Conservation (phyloP, 441 rosid species). For the Gossypium davidsonii region DNA sequence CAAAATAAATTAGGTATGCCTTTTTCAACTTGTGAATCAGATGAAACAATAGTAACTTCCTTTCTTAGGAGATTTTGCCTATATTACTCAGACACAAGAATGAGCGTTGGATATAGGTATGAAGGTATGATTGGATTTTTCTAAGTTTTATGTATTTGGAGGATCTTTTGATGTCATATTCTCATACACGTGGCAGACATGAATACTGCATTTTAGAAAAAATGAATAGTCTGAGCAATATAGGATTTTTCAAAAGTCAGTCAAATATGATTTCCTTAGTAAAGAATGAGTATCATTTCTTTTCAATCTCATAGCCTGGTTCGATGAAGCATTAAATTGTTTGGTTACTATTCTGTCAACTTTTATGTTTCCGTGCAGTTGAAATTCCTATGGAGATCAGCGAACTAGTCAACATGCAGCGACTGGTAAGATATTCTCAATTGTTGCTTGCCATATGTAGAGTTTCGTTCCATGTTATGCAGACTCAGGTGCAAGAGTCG, state of each 20-base stretch:
- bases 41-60: neutral
- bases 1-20: slow-evolving; percentile 70
- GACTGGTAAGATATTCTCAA: slow-evolving; percentile 49
- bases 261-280: neutral
- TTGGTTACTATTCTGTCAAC: slow-evolving; percentile 7
- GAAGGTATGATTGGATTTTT: neutral
- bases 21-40: neutral
- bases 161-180: neutral
- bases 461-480: neutral
- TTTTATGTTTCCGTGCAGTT: slow-evolving; percentile 41
- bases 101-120: neutral
- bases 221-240: neutral
- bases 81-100: neutral
- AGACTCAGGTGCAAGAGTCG: neutral
- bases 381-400: slow-evolving; percentile 74
- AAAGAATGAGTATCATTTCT: neutral
- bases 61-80: neutral
- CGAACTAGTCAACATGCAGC: slow-evolving; percentile 79
- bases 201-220: neutral
- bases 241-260: neutral
- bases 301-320: neutral
- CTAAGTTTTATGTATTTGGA: neutral
- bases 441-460: neutral
- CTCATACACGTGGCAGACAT: neutral
- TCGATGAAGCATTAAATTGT: neutral